These are phyloP conservation scores for Neonectria ditissima DNA, from an alignment of 2,329 filamentous ascomycete genomes.

Conservation along the genomic window DNA sequence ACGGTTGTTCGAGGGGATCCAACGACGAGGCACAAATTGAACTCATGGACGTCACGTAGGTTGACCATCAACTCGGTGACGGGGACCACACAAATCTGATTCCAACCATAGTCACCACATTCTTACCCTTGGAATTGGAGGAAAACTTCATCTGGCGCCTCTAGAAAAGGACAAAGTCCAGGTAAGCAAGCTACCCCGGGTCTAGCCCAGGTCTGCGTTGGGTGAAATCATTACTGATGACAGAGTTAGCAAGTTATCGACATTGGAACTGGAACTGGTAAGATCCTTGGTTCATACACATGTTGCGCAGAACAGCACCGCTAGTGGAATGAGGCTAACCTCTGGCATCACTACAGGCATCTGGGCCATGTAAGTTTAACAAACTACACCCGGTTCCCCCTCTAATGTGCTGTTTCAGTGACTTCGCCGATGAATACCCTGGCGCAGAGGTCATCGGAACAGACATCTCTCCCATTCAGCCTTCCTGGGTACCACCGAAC, in stretches of 20 bases:
- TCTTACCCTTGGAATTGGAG: constrained; percentile 36
- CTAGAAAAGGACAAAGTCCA: constrained; percentile 41
- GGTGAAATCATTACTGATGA: constrained; percentile 24
- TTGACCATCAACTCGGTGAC: rapidly evolving
- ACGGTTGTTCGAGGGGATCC: constrained; percentile 29
- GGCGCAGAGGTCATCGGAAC: constrained; percentile 60
- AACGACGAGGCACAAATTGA: constrained; percentile 39
- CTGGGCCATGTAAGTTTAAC: constrained; percentile 60
- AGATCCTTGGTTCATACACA: neutral
- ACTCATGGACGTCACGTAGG: constrained; percentile 40
- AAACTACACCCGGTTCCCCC: rapidly evolving
- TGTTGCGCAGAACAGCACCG: no score
- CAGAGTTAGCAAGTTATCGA: constrained; percentile 51
- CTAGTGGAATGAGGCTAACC: neutral
- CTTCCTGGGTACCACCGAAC: constrained; percentile 58
- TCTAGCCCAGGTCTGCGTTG: constrained; percentile 1
- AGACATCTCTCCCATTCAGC: constrained; percentile 69
- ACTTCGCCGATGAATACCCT: constrained; percentile 59
- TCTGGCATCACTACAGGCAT: constrained; percentile 39
- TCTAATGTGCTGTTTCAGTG: constrained; percentile 52
- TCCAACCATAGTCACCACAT: constrained; percentile 30
- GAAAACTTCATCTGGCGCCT: constrained; percentile 37
- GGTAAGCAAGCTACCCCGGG: neutral
- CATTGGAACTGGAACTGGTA: constrained; percentile 68
- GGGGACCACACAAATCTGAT: neutral